These are phyloP conservation scores for Huntiella moniliformis DNA, from an alignment of 2,329 filamentous ascomycete genomes.

Conservation along the genomic window DNA sequence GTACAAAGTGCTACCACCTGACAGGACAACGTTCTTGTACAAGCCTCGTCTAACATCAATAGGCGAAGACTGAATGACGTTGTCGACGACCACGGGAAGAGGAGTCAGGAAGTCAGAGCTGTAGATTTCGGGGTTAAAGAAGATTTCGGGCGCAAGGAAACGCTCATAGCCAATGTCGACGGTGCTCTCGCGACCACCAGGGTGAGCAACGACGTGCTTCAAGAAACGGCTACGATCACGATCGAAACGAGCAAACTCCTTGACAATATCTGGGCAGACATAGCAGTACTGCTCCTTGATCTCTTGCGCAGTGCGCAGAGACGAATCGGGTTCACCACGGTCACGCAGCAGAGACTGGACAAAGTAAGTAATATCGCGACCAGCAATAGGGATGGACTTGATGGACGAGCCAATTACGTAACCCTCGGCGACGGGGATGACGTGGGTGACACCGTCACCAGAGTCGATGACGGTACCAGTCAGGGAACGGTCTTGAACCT, in stretches of 20 bases:
- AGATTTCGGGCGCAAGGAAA: constrained; percentile 95
- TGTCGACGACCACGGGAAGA: constrained; percentile 82
- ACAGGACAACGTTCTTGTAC: constrained; percentile 99
- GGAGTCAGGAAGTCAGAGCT: constrained; percentile 96
- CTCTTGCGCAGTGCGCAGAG: constrained; percentile 88
- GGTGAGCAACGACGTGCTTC: constrained; percentile 72
- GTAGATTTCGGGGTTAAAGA: constrained; percentile 99
- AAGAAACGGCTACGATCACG: constrained; percentile 78
- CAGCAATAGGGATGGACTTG: constrained; percentile 96
- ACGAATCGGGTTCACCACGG: constrained; percentile 89
- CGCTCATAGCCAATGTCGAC: constrained; percentile 96
- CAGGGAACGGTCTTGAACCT: constrained; percentile 86
- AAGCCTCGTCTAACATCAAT: constrained; percentile 93
- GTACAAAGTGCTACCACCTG: constrained; percentile 91
- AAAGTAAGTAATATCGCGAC: constrained; percentile 96
- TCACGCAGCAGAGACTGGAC: constrained; percentile 92
- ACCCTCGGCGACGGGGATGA: constrained; percentile 94
- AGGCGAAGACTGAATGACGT: constrained; percentile 90
- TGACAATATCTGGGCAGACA: constrained; percentile 95
- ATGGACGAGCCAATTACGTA: constrained; percentile 98
- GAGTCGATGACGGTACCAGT: constrained; percentile 98
- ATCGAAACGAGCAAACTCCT: constrained; percentile 91
- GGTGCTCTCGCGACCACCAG: constrained; percentile 64
- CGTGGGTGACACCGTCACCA: constrained; percentile 95
- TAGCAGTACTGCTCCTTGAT: constrained; percentile 99